Conservation (phyloP, 2,329 filamentous ascomycete species). For the Nigrospora osmanthi region DNA sequence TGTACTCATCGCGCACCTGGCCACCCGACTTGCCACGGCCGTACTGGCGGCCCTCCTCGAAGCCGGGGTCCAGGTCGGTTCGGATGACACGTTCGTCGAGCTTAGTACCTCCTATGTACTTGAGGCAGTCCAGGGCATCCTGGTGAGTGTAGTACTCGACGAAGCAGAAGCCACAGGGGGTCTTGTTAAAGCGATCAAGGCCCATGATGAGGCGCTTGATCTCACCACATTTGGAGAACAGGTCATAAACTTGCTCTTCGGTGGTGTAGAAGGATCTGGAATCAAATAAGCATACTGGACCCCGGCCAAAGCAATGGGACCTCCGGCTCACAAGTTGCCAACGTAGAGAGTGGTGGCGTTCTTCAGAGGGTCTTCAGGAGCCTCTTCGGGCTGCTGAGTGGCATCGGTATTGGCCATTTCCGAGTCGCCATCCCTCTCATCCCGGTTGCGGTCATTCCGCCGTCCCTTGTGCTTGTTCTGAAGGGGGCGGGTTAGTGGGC, state of each 20-base stretch:
- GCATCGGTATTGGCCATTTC: slow-evolving; percentile 23
- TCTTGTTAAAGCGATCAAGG: slow-evolving; percentile 93
- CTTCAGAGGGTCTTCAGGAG: slow-evolving; percentile 67
- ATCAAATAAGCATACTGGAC: slow-evolving; percentile 5
- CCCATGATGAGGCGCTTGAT: slow-evolving; percentile 98
- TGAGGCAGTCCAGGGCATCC: slow-evolving; percentile 95
- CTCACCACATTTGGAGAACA: slow-evolving; percentile 93
- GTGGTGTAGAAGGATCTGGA: slow-evolving; percentile 91
- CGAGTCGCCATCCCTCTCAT: slow-evolving; percentile 49
- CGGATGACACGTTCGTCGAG: slow-evolving; percentile 94
- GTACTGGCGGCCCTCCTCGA: slow-evolving; percentile 93
- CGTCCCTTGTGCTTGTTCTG: slow-evolving; percentile 61
- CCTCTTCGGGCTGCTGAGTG: slow-evolving; percentile 37
- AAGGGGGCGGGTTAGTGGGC: slow-evolving; percentile 1
- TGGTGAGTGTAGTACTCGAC: slow-evolving; percentile 99
- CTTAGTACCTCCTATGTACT: slow-evolving; percentile 97
- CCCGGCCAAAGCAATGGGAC: background rate
- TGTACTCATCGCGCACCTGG: slow-evolving; percentile 95
- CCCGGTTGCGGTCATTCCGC: slow-evolving; percentile 40
- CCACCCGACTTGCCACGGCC: slow-evolving; percentile 92
- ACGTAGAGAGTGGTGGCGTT: slow-evolving; percentile 95
- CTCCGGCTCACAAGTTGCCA: slow-evolving; percentile 69
- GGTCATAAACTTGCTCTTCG: slow-evolving; percentile 96
- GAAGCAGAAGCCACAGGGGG: slow-evolving; percentile 97
- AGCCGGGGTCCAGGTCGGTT: slow-evolving; percentile 91